Evolutionary conservation across 495 filamentous ascomycete species (phyloP).

Genomic region (Xylaria grammica): DNA sequence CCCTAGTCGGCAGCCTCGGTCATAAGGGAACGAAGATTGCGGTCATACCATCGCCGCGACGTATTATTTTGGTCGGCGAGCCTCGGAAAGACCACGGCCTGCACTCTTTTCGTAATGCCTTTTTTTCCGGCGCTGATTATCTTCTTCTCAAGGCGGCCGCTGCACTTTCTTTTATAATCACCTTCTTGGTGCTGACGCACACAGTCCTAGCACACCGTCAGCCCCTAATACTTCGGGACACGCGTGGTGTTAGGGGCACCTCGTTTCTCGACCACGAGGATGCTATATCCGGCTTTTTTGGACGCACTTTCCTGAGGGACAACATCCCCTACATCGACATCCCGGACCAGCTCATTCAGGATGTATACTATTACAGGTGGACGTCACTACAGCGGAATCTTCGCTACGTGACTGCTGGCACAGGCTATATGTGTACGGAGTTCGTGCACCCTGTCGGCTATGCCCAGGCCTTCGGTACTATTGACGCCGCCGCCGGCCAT

Average conservation of each 20-base stretch:
- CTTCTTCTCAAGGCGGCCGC: slow-evolving; percentile 15
- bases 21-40: neutral
- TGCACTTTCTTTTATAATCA: slow-evolving; percentile 5
- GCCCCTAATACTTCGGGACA: neutral
- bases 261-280: slow-evolving; percentile 40
- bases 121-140: neutral
- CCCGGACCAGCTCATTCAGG: slow-evolving; percentile 47
- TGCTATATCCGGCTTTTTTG: slow-evolving; percentile 39
- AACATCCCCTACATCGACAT: slow-evolving; percentile 58
- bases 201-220: neutral
- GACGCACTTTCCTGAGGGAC: slow-evolving; percentile 38
- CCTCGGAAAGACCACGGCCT: neutral
- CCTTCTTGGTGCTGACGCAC: slow-evolving; percentile 23
- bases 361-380: slow-evolving; percentile 55
- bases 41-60: neutral
- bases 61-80: neutral
- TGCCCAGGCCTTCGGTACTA: slow-evolving; percentile 43
- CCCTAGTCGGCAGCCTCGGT: neutral
- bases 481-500: slow-evolving; percentile 49
- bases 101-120: neutral
- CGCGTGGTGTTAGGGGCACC: slow-evolving; percentile 23
- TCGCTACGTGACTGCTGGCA: slow-evolving; percentile 45
- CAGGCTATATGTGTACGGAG: slow-evolving; percentile 51
- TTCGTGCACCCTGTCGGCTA: slow-evolving; percentile 50
- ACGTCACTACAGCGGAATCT: slow-evolving; percentile 48